Conservation (phyloP, 352 stramenopile genomes). For the Pythium utonaiense region DNA sequence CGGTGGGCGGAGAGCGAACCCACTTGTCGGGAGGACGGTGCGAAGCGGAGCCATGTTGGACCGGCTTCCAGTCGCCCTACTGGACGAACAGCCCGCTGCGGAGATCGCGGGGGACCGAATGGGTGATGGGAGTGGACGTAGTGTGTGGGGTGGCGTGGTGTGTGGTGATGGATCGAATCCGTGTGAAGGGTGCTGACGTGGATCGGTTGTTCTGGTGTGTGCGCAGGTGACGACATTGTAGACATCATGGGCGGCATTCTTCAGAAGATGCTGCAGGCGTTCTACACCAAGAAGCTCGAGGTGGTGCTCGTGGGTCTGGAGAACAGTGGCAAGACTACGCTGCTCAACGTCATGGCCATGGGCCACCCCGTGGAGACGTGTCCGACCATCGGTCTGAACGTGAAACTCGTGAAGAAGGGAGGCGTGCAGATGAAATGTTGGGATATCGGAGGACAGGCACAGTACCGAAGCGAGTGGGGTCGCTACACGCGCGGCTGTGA, state of each 20-base stretch:
- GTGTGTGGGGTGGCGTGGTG: background rate
- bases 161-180: background rate
- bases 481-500: conserved; percentile 96
- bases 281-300: conserved; percentile 97
- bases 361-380: conserved; percentile 94
- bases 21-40: background rate
- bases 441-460: conserved; percentile 97
- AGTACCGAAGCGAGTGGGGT: conserved; percentile 94
- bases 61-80: background rate
- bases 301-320: conserved; percentile 97
- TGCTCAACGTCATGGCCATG: conserved; percentile 96
- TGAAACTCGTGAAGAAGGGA: conserved; percentile 96
- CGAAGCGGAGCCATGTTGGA: conserved; percentile 1
- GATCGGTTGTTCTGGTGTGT: background rate
- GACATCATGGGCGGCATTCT: conserved; percentile 90
- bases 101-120: background rate
- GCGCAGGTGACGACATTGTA: conserved; percentile 6
- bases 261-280: conserved; percentile 93
- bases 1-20: background rate
- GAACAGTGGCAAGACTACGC: conserved; percentile 96
- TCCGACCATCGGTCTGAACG: conserved; percentile 96
- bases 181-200: conserved; percentile 7
- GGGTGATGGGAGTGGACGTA: background rate
- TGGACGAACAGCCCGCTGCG: background rate
- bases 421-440: conserved; percentile 98